Evolutionary conservation across 2,329 filamentous ascomycete species (phyloP).

Genomic region (Fusarium annulatum): DNA sequence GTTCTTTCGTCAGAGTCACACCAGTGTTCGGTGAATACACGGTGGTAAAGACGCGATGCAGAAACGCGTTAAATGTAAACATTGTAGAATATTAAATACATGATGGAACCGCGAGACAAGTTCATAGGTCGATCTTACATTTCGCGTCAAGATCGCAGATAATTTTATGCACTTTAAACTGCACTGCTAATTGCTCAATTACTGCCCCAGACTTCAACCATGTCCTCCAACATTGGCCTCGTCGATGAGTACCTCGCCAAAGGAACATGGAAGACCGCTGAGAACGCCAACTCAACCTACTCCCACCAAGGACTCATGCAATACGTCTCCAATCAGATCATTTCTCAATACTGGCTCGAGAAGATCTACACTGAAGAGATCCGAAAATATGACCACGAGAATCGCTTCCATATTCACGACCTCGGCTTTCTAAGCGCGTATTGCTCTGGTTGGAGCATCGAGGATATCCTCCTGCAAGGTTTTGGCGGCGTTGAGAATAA

Average conservation of each 20-base stretch:
- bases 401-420: slow-evolving; percentile 42
- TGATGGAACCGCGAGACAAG: rapidly evolving
- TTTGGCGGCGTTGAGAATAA: slow-evolving; percentile 42
- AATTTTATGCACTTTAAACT: too few species aligned
- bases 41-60: neutral
- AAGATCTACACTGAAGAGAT: slow-evolving; percentile 40
- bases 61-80: neutral
- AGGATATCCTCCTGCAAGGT: slow-evolving; percentile 40
- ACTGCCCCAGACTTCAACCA: neutral
- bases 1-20: slow-evolving; percentile 13
- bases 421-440: slow-evolving; percentile 41
- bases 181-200: rapidly evolving
- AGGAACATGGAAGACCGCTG: slow-evolving; percentile 38
- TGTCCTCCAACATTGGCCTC: slow-evolving; percentile 25
- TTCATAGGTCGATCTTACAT: neutral
- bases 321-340: slow-evolving; percentile 42
- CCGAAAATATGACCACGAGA: slow-evolving; percentile 26
- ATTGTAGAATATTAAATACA: neutral
- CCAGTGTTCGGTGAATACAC: neutral
- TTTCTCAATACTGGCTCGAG: slow-evolving; percentile 41
- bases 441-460: slow-evolving; percentile 42
- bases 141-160: neutral
- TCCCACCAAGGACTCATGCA: slow-evolving; percentile 42
- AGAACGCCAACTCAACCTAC: slow-evolving; percentile 43
- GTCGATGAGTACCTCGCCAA: slow-evolving; percentile 40